A percentile compares a stretch with the other conserved stretches of the same genome.
phyloP scores from a whole-genome alignment of 305 asterid genomes.

The Rubia tinctorum region DNA sequence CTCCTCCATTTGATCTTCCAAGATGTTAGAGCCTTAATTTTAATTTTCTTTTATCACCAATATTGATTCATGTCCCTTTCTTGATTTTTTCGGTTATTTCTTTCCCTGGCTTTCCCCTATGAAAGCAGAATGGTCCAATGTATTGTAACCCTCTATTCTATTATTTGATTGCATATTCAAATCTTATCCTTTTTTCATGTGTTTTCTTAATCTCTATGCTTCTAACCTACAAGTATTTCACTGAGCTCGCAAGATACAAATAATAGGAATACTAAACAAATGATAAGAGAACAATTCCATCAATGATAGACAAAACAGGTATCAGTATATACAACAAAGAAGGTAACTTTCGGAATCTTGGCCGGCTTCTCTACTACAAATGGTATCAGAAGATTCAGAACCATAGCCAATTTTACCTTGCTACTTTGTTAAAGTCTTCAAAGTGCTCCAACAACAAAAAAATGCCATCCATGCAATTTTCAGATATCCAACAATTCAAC shows the following conservation, averaged over 20 bases:
- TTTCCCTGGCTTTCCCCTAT: not conserved
- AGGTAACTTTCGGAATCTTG: not conserved
- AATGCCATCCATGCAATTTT: not conserved
- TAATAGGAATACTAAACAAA: not conserved
- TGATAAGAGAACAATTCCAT: not conserved
- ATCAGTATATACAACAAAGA: not conserved
- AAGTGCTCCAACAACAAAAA: conserved; percentile 1
- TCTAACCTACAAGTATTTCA: not conserved
- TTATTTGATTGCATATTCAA: not conserved
- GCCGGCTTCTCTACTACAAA: not conserved
- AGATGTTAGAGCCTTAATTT: conserved; percentile 13
- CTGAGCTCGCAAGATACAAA: not conserved
- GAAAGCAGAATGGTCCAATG: conserved; percentile 1
- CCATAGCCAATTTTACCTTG: conserved; percentile 6
- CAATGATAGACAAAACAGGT: not conserved
- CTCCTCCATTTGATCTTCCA: conserved; percentile 31
- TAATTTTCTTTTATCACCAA: not conserved
- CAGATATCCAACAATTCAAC: conserved; percentile 6
- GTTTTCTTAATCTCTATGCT: conserved; percentile 1
- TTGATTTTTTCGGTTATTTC: not conserved
- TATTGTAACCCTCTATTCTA: conserved; percentile 3
- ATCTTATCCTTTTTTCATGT: not conserved
- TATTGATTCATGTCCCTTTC: not conserved
- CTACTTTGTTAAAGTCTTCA: not conserved
- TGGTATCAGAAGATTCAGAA: not conserved